Percentiles rank a stretch among this genome's conserved stretches.
phyloP scores from a whole-genome alignment of 1,284 basidiomycete genomes.

The Tilletia caries region DNA sequence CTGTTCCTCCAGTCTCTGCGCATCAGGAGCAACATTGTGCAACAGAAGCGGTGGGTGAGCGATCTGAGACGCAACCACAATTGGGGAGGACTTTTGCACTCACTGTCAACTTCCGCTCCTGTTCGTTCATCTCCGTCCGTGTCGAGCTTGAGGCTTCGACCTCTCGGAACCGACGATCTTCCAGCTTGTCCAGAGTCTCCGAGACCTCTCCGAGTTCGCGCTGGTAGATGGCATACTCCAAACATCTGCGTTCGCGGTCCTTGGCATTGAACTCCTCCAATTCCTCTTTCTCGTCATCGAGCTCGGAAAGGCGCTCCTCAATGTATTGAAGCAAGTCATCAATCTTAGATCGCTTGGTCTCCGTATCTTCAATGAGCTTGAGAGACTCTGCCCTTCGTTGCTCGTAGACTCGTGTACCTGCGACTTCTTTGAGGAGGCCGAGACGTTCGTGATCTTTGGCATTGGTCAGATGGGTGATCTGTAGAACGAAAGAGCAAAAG shows the following conservation, averaged over 20 bases:
- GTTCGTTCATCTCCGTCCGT: slow-evolving; percentile 73
- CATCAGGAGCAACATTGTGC: not conserved
- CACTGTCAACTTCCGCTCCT: slow-evolving; percentile 79
- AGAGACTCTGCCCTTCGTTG: slow-evolving; percentile 85
- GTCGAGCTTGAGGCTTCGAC: slow-evolving; percentile 76
- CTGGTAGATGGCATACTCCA: slow-evolving; percentile 92
- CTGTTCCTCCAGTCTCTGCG: slow-evolving; percentile 63
- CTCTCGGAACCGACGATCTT: slow-evolving; percentile 67
- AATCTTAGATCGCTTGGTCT: slow-evolving; percentile 85
- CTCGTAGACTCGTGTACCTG: slow-evolving; percentile 97
- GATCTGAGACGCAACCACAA: not conserved
- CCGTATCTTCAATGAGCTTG: slow-evolving; percentile 96
- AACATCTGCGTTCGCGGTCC: slow-evolving; percentile 86
- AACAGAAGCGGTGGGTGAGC: not conserved
- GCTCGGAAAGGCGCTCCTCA: slow-evolving; percentile 79
- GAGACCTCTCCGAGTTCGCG: slow-evolving; percentile 84
- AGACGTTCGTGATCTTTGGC: slow-evolving; percentile 94
- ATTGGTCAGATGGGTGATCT: slow-evolving; percentile 96
- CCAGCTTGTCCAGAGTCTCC: slow-evolving; percentile 71
- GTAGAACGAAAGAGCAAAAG: not conserved
- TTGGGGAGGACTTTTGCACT: slow-evolving; percentile 34
- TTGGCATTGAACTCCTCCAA: slow-evolving; percentile 92
- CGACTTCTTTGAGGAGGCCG: slow-evolving; percentile 91
- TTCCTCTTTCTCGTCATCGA: slow-evolving; percentile 97
- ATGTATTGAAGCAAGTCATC: slow-evolving; percentile 85